Evolutionary conservation across 2,329 filamentous ascomycete genomes (phyloP), one percentile per base, ranked within the genome.

Genomic region (Aspergillus neoniger): DNA sequence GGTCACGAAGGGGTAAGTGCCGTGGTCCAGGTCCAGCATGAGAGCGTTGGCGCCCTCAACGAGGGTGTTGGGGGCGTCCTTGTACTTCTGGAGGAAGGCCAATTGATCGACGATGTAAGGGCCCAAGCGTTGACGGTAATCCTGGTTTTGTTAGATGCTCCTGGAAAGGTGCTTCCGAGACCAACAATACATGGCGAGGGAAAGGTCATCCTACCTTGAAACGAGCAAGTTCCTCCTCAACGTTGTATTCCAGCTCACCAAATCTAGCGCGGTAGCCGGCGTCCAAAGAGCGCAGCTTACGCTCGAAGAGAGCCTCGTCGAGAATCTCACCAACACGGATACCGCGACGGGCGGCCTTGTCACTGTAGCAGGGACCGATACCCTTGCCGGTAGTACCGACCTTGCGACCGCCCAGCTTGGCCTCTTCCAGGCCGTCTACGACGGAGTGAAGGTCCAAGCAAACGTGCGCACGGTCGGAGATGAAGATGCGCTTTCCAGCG

Each of bases 1-100:
- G 55, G 80, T 81, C 61, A 81, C 77, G 64, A 79, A 81, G 59
- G 80, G 77, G 71, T 86, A 82, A 56, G 80, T 78, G 60, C 82
- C 82, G 69, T 85, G 79, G 59, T 82, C 80, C 61, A 81, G 74
- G 64, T 88, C 86, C 61, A 88, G 81, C 81, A 88, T 85, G 52
- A 87, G 78, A 9, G 86, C 86, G 66, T 88, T 87, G 53, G 86
- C 85, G 53, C 85, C 86, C 73, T 88, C 86, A 25, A 88, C 82
- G 6, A 88, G 79, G 63, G 86, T 86, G 66, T 82, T 81, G 50
- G 81, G 77, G 49, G 79, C 79, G 65, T 82, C 78, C 70, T 85
- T 82, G 52, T 84, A 82, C 59, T 81, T 81, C 63, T 82, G 79
- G 53, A 86, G 77, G 60, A 86, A 80, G 49, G 82, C 80, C 55